These are phyloP conservation scores for Hygrocybe punicea DNA, from an alignment of 768 basidiomycete genomes.

Conservation along the genomic window DNA sequence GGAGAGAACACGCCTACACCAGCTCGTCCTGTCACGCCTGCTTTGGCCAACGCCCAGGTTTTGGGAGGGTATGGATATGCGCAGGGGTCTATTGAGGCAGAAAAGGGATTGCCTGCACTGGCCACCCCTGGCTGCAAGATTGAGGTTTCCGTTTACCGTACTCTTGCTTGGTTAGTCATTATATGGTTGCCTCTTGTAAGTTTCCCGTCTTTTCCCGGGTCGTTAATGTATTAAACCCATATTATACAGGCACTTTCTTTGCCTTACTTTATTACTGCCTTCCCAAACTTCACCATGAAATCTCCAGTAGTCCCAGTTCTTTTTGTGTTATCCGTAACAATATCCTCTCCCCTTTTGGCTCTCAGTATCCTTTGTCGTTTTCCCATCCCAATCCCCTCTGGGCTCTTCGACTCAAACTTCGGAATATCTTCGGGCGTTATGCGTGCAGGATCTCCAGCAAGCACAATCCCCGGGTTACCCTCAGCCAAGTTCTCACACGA, in stretches of 20 bases:
- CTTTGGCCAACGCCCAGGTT: constrained; percentile 56
- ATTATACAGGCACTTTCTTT: constrained; percentile 51
- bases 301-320: constrained; percentile 46
- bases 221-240: neutral
- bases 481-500: constrained; percentile 48
- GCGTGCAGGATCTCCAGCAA: constrained; percentile 44
- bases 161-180: constrained; percentile 59
- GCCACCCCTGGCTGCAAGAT: constrained; percentile 46
- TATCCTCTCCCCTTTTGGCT: constrained; percentile 65
- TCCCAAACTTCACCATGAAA: constrained; percentile 33
- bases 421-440: constrained; percentile 42
- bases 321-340: constrained; percentile 59
- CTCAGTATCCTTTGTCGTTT: constrained; percentile 58
- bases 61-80: constrained; percentile 67
- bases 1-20: constrained; percentile 37
- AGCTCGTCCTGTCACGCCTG: constrained; percentile 51
- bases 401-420: constrained; percentile 53
- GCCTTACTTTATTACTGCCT: constrained; percentile 55
- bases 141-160: constrained; percentile 53
- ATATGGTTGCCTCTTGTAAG: constrained; percentile 72
- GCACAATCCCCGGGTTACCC: constrained; percentile 24
- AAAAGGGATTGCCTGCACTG: constrained; percentile 50
- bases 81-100: constrained; percentile 43
- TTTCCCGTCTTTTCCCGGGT: constrained; percentile 10
- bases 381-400: constrained; percentile 63